Evolutionary conservation across 2,329 filamentous ascomycete species (phyloP), one percentile per base, ranked within the genome.

Genomic region (Huntiella decipiens): DNA sequence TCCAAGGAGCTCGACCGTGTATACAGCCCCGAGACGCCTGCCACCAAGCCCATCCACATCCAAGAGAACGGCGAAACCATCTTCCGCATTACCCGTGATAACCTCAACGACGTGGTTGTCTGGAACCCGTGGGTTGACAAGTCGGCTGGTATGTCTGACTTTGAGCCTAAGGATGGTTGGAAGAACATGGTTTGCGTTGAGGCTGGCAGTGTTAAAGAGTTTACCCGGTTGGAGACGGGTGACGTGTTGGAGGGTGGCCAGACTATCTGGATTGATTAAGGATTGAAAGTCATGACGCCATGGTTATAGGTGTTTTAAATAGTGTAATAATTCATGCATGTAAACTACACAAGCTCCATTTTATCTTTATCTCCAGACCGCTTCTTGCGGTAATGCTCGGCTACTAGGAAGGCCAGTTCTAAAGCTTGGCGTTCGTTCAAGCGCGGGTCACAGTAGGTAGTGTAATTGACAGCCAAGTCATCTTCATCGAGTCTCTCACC

Each of bases 51-150:
- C 1, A 61, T 83, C 40, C 58, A 71, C 10, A 73, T 92, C 41
- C 58, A 67, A 12, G 76, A 82, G 55, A 70, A 63, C 43, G 78
- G 74, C 50, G 71, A 71, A 56, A 67, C 77, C 11, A 65, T 71
- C 43, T 86, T 82, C 65, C 76, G 77, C 50, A 70, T 96, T 46
- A 74, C 80, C 36, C 76, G 91, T 51, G 85, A 95, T 62, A 87
- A 85, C 53, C 70, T 98, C 53, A 73, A 74, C 51, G 84, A 96
- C 54, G 78, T 91, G 12, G 88, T 95, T 1, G 82, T 96, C 28
- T 98, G 91, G 91, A 98, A 98, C 63, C 91, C 91, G 1, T 95
- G 88, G 86, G 70, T 71, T 36, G 83, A 87, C 52, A 93, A 92
- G 67, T 77, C 83, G 1, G 74, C 77, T 54, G 71, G 71, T 4